Conservation (phyloP, 1,284 basidiomycete species). For the Tilletia setariae region DNA sequence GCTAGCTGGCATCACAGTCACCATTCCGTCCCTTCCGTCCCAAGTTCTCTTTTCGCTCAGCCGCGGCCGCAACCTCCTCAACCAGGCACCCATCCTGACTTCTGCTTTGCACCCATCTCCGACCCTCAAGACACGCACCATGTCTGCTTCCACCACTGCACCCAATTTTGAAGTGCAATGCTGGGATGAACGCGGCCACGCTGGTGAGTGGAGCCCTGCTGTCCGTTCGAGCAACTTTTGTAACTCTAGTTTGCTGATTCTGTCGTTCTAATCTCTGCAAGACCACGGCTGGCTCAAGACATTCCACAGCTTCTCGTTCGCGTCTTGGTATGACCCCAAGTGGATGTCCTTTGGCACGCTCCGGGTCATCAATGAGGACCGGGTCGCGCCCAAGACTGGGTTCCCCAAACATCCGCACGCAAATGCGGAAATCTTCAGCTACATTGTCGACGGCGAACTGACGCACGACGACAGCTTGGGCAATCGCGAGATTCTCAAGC, state of each 20-base stretch:
- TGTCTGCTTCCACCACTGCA: neutral
- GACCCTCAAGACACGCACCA: too few relatives aligned
- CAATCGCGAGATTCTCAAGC: slow-evolving; percentile 78
- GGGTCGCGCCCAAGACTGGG: slow-evolving; percentile 71
- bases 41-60: slow-evolving; percentile 9
- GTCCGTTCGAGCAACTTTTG: neutral
- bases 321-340: slow-evolving; percentile 65
- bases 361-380: slow-evolving; percentile 78
- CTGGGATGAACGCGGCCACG: slow-evolving; percentile 7
- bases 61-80: slow-evolving; percentile 11
- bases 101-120: too few relatives aligned
- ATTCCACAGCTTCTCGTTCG: slow-evolving; percentile 63
- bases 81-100: neutral
- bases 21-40: slow-evolving; percentile 1
- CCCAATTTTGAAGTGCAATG: neutral
- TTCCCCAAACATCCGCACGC: slow-evolving; percentile 74
- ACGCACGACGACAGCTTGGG: slow-evolving; percentile 77
- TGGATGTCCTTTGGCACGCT: slow-evolving; percentile 60
- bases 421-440: slow-evolving; percentile 79
- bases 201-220: neutral
- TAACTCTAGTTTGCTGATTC: slow-evolving; percentile 33
- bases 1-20: neutral
- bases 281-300: slow-evolving; percentile 81
- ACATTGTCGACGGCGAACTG: slow-evolving; percentile 72
- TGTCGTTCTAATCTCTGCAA: slow-evolving; percentile 64